A percentile compares a stretch with the other conserved stretches of the same genome.
phyloP scores from a whole-genome alignment of 805 yeast species.

The Kluyveromyces lactis region DNA sequence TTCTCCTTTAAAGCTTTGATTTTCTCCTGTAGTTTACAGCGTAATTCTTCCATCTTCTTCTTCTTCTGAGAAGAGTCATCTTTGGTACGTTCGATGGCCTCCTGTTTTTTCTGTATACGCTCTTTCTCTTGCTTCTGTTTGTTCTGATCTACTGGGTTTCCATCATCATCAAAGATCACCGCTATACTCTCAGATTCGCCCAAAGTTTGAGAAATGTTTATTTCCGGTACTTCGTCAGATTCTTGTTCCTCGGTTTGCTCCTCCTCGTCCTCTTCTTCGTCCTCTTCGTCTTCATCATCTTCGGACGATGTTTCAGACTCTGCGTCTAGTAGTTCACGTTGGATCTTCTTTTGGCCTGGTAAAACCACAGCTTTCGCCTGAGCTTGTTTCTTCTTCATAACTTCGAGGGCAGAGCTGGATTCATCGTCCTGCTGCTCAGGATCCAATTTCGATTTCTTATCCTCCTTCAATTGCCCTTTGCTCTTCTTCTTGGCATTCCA shows the following conservation, averaged over 20 bases:
- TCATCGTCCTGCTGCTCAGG: slow-evolving; percentile 48
- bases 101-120: neutral
- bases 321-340: slow-evolving; percentile 8
- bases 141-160: slow-evolving; percentile 37
- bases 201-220: slow-evolving; percentile 1
- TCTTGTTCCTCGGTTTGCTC: slow-evolving; percentile 12
- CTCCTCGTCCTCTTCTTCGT: slow-evolving; percentile 9
- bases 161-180: slow-evolving; percentile 66
- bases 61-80: slow-evolving; percentile 24
- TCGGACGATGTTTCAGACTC: slow-evolving; percentile 14
- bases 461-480: slow-evolving; percentile 52
- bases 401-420: slow-evolving; percentile 50
- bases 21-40: slow-evolving; percentile 70
- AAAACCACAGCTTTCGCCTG: slow-evolving; percentile 40
- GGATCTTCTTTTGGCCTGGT: slow-evolving; percentile 29
- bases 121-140: slow-evolving; percentile 13
- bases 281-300: slow-evolving; percentile 17
- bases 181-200: slow-evolving; percentile 22
- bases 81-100: slow-evolving; percentile 8
- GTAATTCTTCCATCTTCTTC: slow-evolving; percentile 54
- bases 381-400: slow-evolving; percentile 44
- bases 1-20: slow-evolving; percentile 63
- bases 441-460: slow-evolving; percentile 66
- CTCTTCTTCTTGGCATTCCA: slow-evolving; percentile 81
- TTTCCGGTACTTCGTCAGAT: slow-evolving; percentile 4